Evolutionary conservation across 2,329 filamentous ascomycete species (phyloP).

Genomic region (Fusarium sulawesiense): DNA sequence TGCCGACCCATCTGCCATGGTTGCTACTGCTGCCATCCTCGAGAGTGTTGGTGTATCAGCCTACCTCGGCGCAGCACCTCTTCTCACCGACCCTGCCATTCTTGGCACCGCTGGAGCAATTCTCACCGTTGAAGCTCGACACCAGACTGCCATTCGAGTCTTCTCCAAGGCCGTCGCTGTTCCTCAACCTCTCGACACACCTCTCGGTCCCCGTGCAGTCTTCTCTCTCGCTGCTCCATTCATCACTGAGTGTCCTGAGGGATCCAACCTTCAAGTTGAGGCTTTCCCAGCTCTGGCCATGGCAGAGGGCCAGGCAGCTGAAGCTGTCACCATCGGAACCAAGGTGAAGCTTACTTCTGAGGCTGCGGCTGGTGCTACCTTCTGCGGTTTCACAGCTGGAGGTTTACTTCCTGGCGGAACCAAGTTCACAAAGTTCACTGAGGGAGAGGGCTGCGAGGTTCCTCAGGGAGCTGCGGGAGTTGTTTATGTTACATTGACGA

Average conservation of each 20-base stretch:
- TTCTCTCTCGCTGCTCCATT: slow-evolving; percentile 80
- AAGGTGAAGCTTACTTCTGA: slow-evolving; percentile 59
- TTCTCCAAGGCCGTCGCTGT: slow-evolving; percentile 68
- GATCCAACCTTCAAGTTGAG: slow-evolving; percentile 68
- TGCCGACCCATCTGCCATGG: slow-evolving; percentile 73
- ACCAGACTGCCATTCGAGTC: slow-evolving; percentile 77
- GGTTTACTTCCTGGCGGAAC: slow-evolving; percentile 66
- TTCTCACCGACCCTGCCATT: slow-evolving; percentile 69
- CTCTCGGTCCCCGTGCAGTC: slow-evolving; percentile 74
- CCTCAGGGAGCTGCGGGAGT: slow-evolving; percentile 72
- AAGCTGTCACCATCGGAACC: slow-evolving; percentile 51
- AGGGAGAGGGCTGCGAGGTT: slow-evolving; percentile 66
- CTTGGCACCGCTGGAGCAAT: slow-evolving; percentile 76
- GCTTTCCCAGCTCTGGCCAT: slow-evolving; percentile 70
- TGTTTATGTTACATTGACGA: slow-evolving; percentile 75
- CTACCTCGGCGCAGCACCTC: slow-evolving; percentile 76
- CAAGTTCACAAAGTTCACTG: slow-evolving; percentile 67
- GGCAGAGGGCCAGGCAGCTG: slow-evolving; percentile 56
- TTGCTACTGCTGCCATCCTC: slow-evolving; percentile 75
- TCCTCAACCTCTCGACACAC: slow-evolving; percentile 76
- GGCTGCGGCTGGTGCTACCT: slow-evolving; percentile 62
- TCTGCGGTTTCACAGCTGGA: slow-evolving; percentile 76
- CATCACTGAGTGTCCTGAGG: slow-evolving; percentile 75
- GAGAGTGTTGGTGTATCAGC: slow-evolving; percentile 81
- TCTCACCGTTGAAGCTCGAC: slow-evolving; percentile 77